Evolutionary conservation across 371 early-diverging fungal genomes (phyloP).

Genomic region (Rhizopus stolonifer): DNA sequence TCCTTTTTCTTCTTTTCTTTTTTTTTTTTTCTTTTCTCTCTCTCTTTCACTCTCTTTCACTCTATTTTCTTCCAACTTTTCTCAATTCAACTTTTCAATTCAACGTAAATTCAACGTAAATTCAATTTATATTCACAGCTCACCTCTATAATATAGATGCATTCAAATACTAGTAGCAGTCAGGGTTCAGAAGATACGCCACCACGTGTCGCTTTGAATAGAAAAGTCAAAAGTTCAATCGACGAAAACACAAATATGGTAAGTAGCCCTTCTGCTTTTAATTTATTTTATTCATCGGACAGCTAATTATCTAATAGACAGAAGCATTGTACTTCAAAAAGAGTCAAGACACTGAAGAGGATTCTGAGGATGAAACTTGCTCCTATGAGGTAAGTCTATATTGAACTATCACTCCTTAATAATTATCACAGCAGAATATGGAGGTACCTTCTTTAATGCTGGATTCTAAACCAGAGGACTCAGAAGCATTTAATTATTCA

Average conservation of each 20-base stretch:
- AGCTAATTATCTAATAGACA: neutral
- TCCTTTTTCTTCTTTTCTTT: neutral
- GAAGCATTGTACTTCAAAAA: neutral
- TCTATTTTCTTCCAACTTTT: slow-evolving; percentile 1
- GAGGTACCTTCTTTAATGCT: neutral
- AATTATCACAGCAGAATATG: neutral
- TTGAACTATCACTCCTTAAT: neutral
- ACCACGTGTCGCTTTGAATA: slow-evolving; percentile 3
- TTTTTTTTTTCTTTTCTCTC: neutral
- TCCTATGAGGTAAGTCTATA: neutral
- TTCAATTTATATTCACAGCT: too few species aligned
- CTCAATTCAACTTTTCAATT: too few species aligned
- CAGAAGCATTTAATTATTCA: neutral
- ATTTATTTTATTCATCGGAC: neutral
- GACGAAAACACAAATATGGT: slow-evolving; percentile 3
- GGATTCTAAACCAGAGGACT: neutral
- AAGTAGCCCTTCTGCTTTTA: neutral
- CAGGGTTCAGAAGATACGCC: neutral
- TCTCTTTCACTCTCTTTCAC: slow-evolving; percentile 8
- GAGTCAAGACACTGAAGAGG: neutral
- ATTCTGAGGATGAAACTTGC: neutral
- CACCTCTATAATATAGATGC: too few species aligned
- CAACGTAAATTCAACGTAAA: too few species aligned
- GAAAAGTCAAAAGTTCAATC: slow-evolving; percentile 1
- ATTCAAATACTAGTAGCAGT: neutral